Percentiles rank a stretch among this genome's conserved stretches.
Conservation (phyloP, 2,329 filamentous ascomycete genomes). For the Chaetomiaceae sp. region DNA sequence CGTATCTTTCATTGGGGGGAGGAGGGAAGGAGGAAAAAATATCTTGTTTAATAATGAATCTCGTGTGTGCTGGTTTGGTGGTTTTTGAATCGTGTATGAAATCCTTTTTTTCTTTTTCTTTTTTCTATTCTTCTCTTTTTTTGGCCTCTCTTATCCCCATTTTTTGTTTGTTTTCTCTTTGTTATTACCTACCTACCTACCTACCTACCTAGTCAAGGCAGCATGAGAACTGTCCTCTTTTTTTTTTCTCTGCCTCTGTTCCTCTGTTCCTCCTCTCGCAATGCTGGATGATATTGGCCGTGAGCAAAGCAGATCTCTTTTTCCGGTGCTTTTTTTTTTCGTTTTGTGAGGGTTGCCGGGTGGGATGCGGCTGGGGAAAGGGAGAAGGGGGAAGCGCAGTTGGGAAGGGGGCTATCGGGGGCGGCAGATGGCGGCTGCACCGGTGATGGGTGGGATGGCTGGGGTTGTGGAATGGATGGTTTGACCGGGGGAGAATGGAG, state of each 20-base stretch:
- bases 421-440: no score
- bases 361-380: not conserved
- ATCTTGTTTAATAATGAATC: constrained; percentile 29
- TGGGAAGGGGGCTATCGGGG: no score
- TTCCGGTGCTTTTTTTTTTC: not conserved
- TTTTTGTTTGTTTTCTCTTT: constrained; percentile 14
- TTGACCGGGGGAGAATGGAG: no score
- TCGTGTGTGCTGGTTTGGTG: constrained; percentile 15
- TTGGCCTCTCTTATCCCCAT: not conserved
- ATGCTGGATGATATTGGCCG: constrained; percentile 10
- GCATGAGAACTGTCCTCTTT: not conserved
- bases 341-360: not conserved
- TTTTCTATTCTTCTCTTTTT: constrained; percentile 14
- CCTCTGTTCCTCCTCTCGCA: not conserved
- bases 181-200: constrained; percentile 11
- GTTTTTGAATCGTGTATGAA: constrained; percentile 24
- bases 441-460: no score
- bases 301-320: not conserved
- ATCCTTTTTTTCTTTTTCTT: constrained; percentile 32
- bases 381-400: not conserved
- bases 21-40: constrained; percentile 23
- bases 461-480: no score
- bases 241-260: no score
- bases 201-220: constrained; percentile 1
- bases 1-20: constrained; percentile 7